Conservation (phyloP, 495 filamentous ascomycete species). For the Penicillium antarcticum region DNA sequence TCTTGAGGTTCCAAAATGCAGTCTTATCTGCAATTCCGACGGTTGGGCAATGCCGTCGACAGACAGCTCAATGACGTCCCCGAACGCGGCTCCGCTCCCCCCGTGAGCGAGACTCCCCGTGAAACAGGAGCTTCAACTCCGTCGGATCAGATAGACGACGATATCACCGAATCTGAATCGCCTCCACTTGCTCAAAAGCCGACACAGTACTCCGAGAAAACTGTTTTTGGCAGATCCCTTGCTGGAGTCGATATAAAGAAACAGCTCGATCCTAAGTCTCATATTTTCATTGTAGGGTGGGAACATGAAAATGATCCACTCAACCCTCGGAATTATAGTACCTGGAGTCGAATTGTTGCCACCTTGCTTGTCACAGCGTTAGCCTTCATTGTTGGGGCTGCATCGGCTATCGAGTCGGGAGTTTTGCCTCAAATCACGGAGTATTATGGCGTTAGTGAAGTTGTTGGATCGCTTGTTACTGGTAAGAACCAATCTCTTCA, state of each 20-base stretch:
- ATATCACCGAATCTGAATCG: neutral
- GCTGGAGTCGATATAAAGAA: constrained; percentile 39
- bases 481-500: constrained; percentile 3
- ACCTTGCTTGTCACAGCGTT: constrained; percentile 52
- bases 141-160: neutral
- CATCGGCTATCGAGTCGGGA: constrained; percentile 50
- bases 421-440: constrained; percentile 39
- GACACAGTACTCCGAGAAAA: constrained; percentile 24
- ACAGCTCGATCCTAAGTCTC: constrained; percentile 12
- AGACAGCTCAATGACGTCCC: constrained; percentile 21
- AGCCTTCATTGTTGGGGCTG: constrained; percentile 48
- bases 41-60: constrained; percentile 32
- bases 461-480: constrained; percentile 45
- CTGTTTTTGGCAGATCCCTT: constrained; percentile 27
- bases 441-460: constrained; percentile 49
- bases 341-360: constrained; percentile 33
- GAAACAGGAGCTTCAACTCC: neutral
- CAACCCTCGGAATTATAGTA: constrained; percentile 56
- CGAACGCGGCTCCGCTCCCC: constrained; percentile 9
- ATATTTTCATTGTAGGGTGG: constrained; percentile 55
- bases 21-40: constrained; percentile 38
- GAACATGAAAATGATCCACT: constrained; percentile 50
- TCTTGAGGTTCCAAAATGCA: constrained; percentile 25
- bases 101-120: constrained; percentile 2
- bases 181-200: constrained; percentile 5